A percentile compares a stretch with the other conserved stretches of the same genome.
These are phyloP conservation scores for Phytophthora lateralis DNA, from an alignment of 352 stramenopile species.

Conservation along the genomic window DNA sequence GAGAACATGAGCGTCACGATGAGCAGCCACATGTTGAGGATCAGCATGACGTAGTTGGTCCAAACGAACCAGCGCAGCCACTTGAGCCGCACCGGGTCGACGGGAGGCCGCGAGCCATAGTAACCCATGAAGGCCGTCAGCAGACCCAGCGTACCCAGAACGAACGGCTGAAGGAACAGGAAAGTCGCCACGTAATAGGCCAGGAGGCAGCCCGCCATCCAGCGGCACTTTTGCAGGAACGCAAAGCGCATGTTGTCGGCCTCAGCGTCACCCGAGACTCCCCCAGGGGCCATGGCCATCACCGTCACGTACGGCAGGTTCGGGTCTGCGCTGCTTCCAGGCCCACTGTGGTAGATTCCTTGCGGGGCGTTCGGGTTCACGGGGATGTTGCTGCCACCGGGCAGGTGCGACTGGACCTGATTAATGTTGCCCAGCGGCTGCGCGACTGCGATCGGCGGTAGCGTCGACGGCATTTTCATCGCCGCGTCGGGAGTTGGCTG, in stretches of 20 bases:
- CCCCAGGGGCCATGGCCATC: slow-evolving; percentile 35
- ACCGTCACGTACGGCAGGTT: slow-evolving; percentile 44
- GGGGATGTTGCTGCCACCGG: slow-evolving; percentile 48
- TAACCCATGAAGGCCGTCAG: slow-evolving; percentile 71
- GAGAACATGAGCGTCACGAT: slow-evolving; percentile 54
- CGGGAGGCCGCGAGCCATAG: slow-evolving; percentile 59
- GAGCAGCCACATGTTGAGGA: slow-evolving; percentile 70
- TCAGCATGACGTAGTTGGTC: slow-evolving; percentile 75
- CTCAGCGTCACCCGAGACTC: slow-evolving; percentile 27
- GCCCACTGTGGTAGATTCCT: slow-evolving; percentile 18
- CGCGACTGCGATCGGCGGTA: slow-evolving; percentile 53
- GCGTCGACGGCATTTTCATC: slow-evolving; percentile 30
- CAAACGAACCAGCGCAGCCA: slow-evolving; percentile 74
- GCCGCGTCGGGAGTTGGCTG: slow-evolving; percentile 42
- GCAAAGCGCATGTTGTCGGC: slow-evolving; percentile 53
- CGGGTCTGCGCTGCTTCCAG: slow-evolving; percentile 11
- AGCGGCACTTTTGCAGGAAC: slow-evolving; percentile 66
- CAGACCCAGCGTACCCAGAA: slow-evolving; percentile 61
- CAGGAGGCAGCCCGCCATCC: slow-evolving; percentile 65
- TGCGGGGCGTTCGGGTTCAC: slow-evolving; percentile 32
- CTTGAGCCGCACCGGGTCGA: slow-evolving; percentile 65
- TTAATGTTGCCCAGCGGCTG: slow-evolving; percentile 43
- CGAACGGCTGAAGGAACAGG: slow-evolving; percentile 77
- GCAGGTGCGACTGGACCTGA: slow-evolving; percentile 42
- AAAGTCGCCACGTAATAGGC: slow-evolving; percentile 73